Evolutionary conservation across 1,284 basidiomycete species (phyloP), one percentile per base, ranked within the genome.

Genomic region (Leccinum subspadiceum): DNA sequence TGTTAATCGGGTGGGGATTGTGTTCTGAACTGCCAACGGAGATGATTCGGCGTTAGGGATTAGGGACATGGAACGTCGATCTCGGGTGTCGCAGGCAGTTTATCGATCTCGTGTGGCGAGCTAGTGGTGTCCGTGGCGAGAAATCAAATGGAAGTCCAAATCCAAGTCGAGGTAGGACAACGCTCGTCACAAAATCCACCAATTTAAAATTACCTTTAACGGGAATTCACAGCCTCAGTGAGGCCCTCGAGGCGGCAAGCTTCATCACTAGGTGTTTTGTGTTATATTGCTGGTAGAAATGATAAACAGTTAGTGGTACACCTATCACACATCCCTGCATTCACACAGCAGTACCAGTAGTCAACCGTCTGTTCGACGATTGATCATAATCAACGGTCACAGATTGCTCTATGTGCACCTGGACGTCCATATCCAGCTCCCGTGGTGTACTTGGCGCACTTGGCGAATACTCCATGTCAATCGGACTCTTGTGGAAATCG

Each of bases 361-460:
- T 65, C 54, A 72, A 56, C 24, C 59, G 56, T 54, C 53, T 62
- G 8, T 53, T 66, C 24, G 64, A 70, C 22, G 66, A 62, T 24
- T 59, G 58, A 44, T 70, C 71, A 29, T 69, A 75, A 20, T 75
- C 73, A 13, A 75, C 59, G 4, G 58, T 73, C 48, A 72, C 66
- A 6, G 71, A 63, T n/a, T 62, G 72, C 33, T 74, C 71, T 2
- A 71, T 70, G 26, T 69, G 58, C 53, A 72, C 72, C 51, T 58
- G 69, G 31, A 75, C 66, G 31, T 73, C 70, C 15, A 72, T 33
- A 13, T 74, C 73, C 57, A 70, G 0, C 2, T 74, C 73, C 12
- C 53, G 61, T 17, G 58, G 57, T 9, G 61, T 17, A 54, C 46
- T 37, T 7, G 64, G 56, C 10, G 57, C 51, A 49, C 67, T 46